phyloP scores from a whole-genome alignment of 23 red algal genomes.

The Agarophyton chilense region DNA sequence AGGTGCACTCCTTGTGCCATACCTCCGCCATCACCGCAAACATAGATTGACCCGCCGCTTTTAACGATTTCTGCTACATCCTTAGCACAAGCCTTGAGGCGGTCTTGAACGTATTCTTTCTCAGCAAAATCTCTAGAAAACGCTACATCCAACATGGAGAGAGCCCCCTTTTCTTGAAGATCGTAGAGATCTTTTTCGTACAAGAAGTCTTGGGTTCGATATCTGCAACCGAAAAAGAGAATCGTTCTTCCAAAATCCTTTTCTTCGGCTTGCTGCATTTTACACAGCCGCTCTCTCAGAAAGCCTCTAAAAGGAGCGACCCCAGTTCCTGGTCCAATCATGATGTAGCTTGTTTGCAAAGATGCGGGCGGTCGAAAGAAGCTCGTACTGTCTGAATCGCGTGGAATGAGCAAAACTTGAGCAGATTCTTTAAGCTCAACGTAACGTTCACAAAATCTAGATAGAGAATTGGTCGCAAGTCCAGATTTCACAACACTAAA shows the following conservation, averaged over 20 bases:
- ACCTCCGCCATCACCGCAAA: slow-evolving; percentile 88
- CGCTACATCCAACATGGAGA: slow-evolving; percentile 71
- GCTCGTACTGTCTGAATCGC: slow-evolving; percentile 53
- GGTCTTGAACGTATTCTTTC: slow-evolving; percentile 88
- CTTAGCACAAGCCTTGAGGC: slow-evolving; percentile 31
- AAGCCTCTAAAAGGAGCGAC: slow-evolving; percentile 70
- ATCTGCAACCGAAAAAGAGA: slow-evolving; percentile 91
- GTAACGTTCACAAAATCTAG: slow-evolving; percentile 6
- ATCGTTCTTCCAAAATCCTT: slow-evolving; percentile 35
- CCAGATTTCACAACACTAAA: slow-evolving; percentile 61
- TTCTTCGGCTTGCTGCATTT: background rate
- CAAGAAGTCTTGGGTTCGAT: slow-evolving; percentile 82
- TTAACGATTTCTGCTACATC: slow-evolving; percentile 74
- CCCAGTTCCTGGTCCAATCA: slow-evolving; percentile 99
- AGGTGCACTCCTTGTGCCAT: slow-evolving; percentile 92
- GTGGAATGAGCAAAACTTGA: slow-evolving; percentile 31
- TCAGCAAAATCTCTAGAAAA: slow-evolving; percentile 79
- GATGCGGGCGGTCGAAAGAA: slow-evolving; percentile 78
- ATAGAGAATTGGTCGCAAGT: slow-evolving; percentile 33
- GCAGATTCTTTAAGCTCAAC: background rate
- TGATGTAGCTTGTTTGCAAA: slow-evolving; percentile 70
- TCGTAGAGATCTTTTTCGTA: slow-evolving; percentile 70
- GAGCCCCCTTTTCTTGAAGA: slow-evolving; percentile 3
- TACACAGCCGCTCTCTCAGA: slow-evolving; percentile 38
- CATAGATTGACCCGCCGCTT: slow-evolving; percentile 80